Base-by-base conservation (phyloP, 805 yeast genomes). In the Priceomyces carsonii region DNA sequence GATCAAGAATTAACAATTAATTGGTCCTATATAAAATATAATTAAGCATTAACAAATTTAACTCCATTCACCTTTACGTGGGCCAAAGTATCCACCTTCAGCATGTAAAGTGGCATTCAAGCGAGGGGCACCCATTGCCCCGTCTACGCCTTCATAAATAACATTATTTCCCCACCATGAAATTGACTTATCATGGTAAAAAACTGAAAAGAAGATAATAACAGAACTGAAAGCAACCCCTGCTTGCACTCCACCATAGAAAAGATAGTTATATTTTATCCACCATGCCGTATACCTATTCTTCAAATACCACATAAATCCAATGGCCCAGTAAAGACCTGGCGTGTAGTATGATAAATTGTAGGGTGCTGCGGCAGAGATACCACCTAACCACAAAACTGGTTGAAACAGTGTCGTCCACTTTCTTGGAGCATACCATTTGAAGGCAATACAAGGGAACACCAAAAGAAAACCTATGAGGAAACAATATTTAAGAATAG, bases 131-230 rank as follows among this genome's bases (percentile, higher is more conserved):
- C 35, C 35, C 17, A 27, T 28, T 20, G 27, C 26, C 10, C 35
- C 35, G 24, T 32, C 35, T 14, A 32, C 28, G 24, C 35, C 35
- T 19, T 23, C 21, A 15, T 8, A 16, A 32, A 64, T 59, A 26
- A 74, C 78, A 31, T 50, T 55, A 36, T 71, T 74, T 12, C 88
- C 89, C 89, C 89, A 82, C 90, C 90, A 83, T 5, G 37, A 31
- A 36, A 36, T 43, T 4, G 12, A 13, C 7, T 48, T 41, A 19
- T 41, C 40, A 21, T 48, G 42, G 20, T 44, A 40, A 28, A 40
- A 32, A 29, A 51, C 41, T 29, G 45, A 21, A 45, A 65, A 63
- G 53, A 65, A 66, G 33, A 66, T 63, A 33, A 66, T 53, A 45
- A 66, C 57, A 5, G 61, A 53, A 18, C 62, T 55, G 54, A 63